A percentile compares a stretch with the other conserved stretches of the same genome.
These are phyloP conservation scores for Backusella morwellensis DNA, from an alignment of 192 early-diverging fungal species.

Conservation along the genomic window DNA sequence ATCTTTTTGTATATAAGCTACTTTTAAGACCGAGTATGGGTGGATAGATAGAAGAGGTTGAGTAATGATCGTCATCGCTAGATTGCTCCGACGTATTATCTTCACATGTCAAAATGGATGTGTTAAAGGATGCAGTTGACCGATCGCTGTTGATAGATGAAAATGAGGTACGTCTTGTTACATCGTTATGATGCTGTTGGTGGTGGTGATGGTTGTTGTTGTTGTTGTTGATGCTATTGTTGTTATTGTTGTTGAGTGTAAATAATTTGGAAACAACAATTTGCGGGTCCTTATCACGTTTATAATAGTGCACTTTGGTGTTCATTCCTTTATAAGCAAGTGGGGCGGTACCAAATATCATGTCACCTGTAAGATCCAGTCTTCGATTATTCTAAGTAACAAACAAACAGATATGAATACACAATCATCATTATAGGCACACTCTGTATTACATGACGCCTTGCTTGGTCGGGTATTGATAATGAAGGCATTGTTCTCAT, in stretches of 20 bases:
- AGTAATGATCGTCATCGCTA: conserved; percentile 27
- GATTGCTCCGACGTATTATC: conserved; percentile 26
- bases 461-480: conserved; percentile 5
- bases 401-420: background rate
- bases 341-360: conserved; percentile 54
- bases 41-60: conserved; percentile 23
- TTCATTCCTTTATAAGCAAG: conserved; percentile 50
- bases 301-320: conserved; percentile 44
- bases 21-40: conserved; percentile 34
- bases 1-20: conserved; percentile 31
- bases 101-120: background rate
- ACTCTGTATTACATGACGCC: conserved; percentile 7
- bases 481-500: conserved; percentile 15
- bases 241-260: conserved; percentile 20
- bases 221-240: background rate
- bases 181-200: conserved; percentile 28
- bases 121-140: conserved; percentile 31
- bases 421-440: background rate
- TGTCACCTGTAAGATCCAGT: conserved; percentile 44
- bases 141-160: conserved; percentile 42
- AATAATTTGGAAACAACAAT: conserved; percentile 43
- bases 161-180: conserved; percentile 32
- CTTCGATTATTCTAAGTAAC: conserved; percentile 18
- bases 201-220: background rate
- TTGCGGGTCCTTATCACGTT: conserved; percentile 37